These are phyloP conservation scores for Aspergillus hiratsukae DNA, from an alignment of 2,329 filamentous ascomycete species.

Conservation along the genomic window DNA sequence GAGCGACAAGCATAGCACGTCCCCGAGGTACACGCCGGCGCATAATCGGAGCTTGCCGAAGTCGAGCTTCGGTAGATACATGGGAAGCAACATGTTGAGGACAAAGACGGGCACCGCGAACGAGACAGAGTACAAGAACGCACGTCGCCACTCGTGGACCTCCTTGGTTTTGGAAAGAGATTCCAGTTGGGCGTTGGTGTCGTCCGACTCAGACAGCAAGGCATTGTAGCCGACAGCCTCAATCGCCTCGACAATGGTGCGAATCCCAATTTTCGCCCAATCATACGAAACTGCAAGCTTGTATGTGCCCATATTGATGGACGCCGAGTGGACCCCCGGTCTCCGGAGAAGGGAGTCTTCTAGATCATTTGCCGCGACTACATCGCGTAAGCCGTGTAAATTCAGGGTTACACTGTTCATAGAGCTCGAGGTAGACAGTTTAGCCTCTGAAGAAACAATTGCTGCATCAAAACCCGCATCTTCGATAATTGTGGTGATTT, in stretches of 20 bases:
- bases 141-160: conserved; percentile 84
- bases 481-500: conserved; percentile 79
- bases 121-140: conserved; percentile 69
- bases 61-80: conserved; percentile 71
- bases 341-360: conserved; percentile 63
- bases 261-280: conserved; percentile 68
- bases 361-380: conserved; percentile 65
- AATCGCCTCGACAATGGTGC: conserved; percentile 74
- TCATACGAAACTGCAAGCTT: conserved; percentile 71
- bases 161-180: conserved; percentile 95
- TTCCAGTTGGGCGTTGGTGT: conserved; percentile 94
- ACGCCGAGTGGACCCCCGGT: conserved; percentile 69
- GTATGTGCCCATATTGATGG: conserved; percentile 67
- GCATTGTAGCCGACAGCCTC: conserved; percentile 85
- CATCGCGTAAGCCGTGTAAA: conserved; percentile 73
- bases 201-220: conserved; percentile 81
- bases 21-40: conserved; percentile 79
- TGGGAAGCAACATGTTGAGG: conserved; percentile 90
- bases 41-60: conserved; percentile 65
- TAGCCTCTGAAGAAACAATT: conserved; percentile 70
- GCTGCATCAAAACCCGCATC: conserved; percentile 84
- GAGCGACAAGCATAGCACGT: conserved; percentile 74
- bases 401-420: conserved; percentile 70
- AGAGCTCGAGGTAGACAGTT: conserved; percentile 51
- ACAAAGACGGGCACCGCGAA: conserved; percentile 90